Evolutionary conservation across 2,329 filamentous ascomycete genomes (phyloP).

Genomic region (Bipolaris bicolor): DNA sequence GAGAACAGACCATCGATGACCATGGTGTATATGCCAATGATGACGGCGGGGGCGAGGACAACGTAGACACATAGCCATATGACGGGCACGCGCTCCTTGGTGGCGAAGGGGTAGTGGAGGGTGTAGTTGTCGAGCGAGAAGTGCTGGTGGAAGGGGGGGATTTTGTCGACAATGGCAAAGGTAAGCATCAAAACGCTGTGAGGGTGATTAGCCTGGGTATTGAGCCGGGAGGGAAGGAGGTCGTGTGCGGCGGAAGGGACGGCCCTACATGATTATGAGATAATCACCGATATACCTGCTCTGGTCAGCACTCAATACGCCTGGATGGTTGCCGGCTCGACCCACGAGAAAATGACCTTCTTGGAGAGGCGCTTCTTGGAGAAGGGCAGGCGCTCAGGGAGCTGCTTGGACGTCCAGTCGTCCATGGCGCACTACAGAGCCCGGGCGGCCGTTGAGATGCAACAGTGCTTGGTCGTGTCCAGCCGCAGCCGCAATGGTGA

Average conservation of each 20-base stretch:
- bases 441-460: constrained; percentile 12
- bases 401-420: constrained; percentile 45
- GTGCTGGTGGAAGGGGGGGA: constrained; percentile 63
- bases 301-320: constrained; percentile 25
- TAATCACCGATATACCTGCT: constrained; percentile 64
- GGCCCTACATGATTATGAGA: constrained; percentile 62
- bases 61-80: constrained; percentile 57
- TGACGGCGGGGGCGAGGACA: constrained; percentile 55
- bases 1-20: constrained; percentile 65
- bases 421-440: constrained; percentile 41
- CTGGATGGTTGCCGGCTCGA: constrained; percentile 14
- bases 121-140: constrained; percentile 64
- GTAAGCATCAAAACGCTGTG: constrained; percentile 57
- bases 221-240: constrained; percentile 39
- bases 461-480: not conserved
- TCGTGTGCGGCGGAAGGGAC: constrained; percentile 37
- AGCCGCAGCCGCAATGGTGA: constrained; percentile 1
- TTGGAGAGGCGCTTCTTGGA: constrained; percentile 59
- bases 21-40: constrained; percentile 63
- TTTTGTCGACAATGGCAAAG: constrained; percentile 61
- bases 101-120: constrained; percentile 64
- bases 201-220: constrained; percentile 15
- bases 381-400: constrained; percentile 58
- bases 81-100: constrained; percentile 62
- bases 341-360: constrained; percentile 60